Evolutionary conservation across 345 rosid genomes (phyloP), one percentile per base, ranked within the genome.

Genomic region (Linum lewisii): DNA sequence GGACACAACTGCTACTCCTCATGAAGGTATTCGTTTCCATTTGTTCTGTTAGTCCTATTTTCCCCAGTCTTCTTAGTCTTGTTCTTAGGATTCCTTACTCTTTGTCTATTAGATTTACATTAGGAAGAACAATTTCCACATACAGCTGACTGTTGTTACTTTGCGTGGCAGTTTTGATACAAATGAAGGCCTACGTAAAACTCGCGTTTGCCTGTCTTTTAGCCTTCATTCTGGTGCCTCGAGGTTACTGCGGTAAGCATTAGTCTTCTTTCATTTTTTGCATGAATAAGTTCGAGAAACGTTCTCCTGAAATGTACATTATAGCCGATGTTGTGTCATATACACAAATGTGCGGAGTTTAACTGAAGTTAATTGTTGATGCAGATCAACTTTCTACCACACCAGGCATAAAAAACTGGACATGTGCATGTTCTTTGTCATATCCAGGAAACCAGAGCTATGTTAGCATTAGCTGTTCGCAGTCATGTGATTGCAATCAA

Each of bases 401-500:
- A 67, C 59, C 83, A 25, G 85, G 75, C 21, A 14, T 66, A 57
- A 81, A 51, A 71, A 78, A 77, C 57, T 93, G 93, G 93, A 79
- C 82, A 18, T 93, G 97, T 57, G 68, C 74, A 3, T 93, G 99
- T 64, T 77, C 81, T 59, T 68, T 80, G 26, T 65, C 75, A 0
- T 21, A 66, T 64, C 75, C 54, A 63, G 75, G 72, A 69, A 76
- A 80, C 66, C 78, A 75, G 73, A 78, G 71, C 63, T 62, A 59
- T 69, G 61, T 77, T 69, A 72, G 64, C 73, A 82, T 75, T 24
- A 86, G 83, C 74, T 93, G 99, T 78, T 83, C 91, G 26, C 60
- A 78, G 56, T 85, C 90, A 67, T 93, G 99, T 72, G 71, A 82
- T 68, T 93, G 99, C 74, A 84, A 56, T 69, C 82, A 80, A 66